Base-by-base conservation (phyloP, 1,139 yeast genomes). In the Geotrichum phurueaensis region DNA sequence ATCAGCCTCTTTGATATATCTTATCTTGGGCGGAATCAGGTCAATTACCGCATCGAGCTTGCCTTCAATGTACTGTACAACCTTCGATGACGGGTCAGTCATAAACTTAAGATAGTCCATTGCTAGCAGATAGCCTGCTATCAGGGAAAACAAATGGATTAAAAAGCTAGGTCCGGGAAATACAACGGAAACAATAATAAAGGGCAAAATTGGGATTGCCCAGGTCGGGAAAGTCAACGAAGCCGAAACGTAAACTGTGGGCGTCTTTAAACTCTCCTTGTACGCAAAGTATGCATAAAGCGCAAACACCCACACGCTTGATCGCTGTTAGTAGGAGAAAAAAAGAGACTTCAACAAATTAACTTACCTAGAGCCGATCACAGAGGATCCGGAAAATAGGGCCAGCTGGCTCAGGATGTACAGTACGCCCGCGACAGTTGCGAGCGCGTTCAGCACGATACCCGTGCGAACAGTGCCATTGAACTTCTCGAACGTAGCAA, bases 401-500 rank as follows among this genome's bases (percentile, higher is more conserved):
- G 1, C 79, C 75, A 15, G 78, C 69, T n/a, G 87, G 86, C 64
- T 68, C 2, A 83, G 9, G 68, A 89, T 82, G 75, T 84, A 89
- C 36, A 83, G 82, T 27, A 91, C 70, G 4, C 88, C 97, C 0
- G 94, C 81, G 9, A 84, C 74, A 0, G 87, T 85, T 0, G 96
- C 87, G 61, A 87, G 74, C 31, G 88, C 65, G 71, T 90, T 89
- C 62, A 92, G 77, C 23, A 91, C 86, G 58, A 92, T 79, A 1
- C 96, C 97, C 1, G 97, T 88, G 71, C 89, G 84, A 1, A 92
- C 86, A 0, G 98, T 91, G 10, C 98, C 98, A 68, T 90, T 87
- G 33, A 76, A 73, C 59, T 79, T 77, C 75, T 92, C 98, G 73
- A 86, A 91, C 59, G 67, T 62, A 23, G 81, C 78, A 36, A 88